Evolutionary conservation across 73 alveolate species (phyloP), one percentile per base, ranked within the genome.

Genomic region (Chromera velia): DNA sequence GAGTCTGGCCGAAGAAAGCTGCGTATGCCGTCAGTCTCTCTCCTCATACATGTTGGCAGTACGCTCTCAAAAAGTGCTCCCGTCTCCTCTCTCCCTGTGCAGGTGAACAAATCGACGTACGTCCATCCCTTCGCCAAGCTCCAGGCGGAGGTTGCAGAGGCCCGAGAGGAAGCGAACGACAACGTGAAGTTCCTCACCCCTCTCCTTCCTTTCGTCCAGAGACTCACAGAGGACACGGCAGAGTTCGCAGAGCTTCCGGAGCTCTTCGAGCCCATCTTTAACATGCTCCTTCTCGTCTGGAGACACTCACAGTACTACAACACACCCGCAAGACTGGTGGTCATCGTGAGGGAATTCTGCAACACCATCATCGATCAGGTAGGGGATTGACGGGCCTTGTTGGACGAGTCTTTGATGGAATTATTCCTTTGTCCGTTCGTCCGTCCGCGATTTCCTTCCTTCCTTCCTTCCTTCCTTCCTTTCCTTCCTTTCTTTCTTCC

Each of bases 91-190:
- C n/a, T n/a, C n/a, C n/a, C n/a, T 95, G 88, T 97, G 49, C 99
- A 97, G 88, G 94, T 91, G 72, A 97, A 94, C 94, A 97, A 97
- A 88, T 90, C 98, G 79, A 97, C 99, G 31, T 97, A 97, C 87
- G 95, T 98, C 66, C 93, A 93, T 22, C 98, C 98, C 65, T 97
- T 97, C 90, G 90, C 97, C 47, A 95, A 96, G 90, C 94, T 97
- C 70, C 92, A 95, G 87, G 94, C 93, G 82, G 99, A 97, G 80
- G 99, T 97, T 30, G 96, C 94, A 82, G 92, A 91, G 74, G 98
- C 98, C 29, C 95, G 98, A 72, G 90, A 88, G 70, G 99, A 97
- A 88, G 98, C 99, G 33, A 96, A 96, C 82, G 98, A 91, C 88
- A 96, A 95, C 84, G 95, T 76, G 82, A 93, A 91, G 82, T 94